phyloP scores from a whole-genome alignment of 768 basidiomycete species.

The Auriscalpium vulgare region DNA sequence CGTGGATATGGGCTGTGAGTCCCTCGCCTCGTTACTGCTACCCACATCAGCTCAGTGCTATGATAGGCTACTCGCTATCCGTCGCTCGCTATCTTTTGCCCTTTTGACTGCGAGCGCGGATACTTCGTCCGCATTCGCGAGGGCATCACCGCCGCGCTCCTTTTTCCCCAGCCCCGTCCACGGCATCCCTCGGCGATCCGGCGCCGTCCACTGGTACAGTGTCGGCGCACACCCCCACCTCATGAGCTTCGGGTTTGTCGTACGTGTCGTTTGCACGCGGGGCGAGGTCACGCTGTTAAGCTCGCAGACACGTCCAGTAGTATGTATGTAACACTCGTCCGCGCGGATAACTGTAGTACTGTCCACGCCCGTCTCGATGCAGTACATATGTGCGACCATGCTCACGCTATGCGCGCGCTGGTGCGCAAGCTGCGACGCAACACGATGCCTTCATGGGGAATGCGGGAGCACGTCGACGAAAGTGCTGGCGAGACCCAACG shows the following conservation, averaged over 20 bases:
- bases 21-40: background rate
- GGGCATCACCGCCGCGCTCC: conserved; percentile 17
- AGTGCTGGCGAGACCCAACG: too few species aligned
- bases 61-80: conserved; percentile 27
- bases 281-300: conserved; percentile 34
- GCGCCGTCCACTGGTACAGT: conserved; percentile 11
- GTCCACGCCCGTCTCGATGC: too few species aligned
- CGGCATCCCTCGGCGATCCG: too few species aligned
- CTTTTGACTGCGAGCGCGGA: conserved; percentile 11
- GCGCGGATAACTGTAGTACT: too few species aligned
- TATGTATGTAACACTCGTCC: too few species aligned
- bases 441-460: too few species aligned
- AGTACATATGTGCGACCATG: too few species aligned
- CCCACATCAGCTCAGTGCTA: background rate
- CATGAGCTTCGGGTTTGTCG: conserved; percentile 15
- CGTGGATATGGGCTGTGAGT: conserved; percentile 55
- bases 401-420: too few species aligned
- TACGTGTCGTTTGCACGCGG: conserved; percentile 24
- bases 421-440: too few species aligned
- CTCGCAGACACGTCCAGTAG: too few species aligned
- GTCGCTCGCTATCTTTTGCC: conserved; percentile 15
- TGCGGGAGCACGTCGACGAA: too few species aligned
- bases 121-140: background rate
- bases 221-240: conserved; percentile 7
- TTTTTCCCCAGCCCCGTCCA: conserved; percentile 10